Evolutionary conservation across 2,329 filamentous ascomycete species (phyloP).

Genomic region (Phialophora chinensis): DNA sequence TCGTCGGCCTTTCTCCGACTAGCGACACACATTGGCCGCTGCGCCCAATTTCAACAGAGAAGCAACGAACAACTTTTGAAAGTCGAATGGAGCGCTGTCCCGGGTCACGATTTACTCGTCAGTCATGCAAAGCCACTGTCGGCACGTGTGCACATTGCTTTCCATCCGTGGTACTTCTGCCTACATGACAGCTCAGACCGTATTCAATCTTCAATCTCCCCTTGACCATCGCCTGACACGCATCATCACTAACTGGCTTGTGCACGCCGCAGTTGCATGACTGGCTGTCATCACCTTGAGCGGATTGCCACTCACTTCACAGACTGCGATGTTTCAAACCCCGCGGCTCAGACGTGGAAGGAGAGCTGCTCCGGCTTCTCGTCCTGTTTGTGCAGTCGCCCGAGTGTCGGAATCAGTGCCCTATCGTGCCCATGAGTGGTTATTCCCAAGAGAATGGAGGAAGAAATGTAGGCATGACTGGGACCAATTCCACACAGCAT

Average conservation of each 20-base stretch:
- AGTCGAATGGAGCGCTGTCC: background rate
- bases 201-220: background rate
- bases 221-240: background rate
- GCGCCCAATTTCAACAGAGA: background rate
- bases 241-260: background rate
- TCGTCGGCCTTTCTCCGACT: background rate
- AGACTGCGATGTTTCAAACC: background rate
- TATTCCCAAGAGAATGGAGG: background rate
- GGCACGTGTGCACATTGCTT: background rate
- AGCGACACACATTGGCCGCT: background rate
- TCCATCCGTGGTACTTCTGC: background rate
- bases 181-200: slow-evolving; percentile 1
- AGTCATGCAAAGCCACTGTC: background rate
- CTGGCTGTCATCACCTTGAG: background rate
- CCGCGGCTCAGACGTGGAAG: background rate
- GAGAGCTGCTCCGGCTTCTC: background rate
- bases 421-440: background rate
- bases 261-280: background rate
- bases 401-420: background rate
- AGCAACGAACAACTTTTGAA: background rate
- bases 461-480: background rate
- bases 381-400: background rate
- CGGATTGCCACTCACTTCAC: background rate
- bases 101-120: background rate
- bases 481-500: background rate